Percentiles rank a stretch among this genome's conserved stretches.
Conservation (phyloP, 306 rosid genomes). For the Quercus berberidifolia region DNA sequence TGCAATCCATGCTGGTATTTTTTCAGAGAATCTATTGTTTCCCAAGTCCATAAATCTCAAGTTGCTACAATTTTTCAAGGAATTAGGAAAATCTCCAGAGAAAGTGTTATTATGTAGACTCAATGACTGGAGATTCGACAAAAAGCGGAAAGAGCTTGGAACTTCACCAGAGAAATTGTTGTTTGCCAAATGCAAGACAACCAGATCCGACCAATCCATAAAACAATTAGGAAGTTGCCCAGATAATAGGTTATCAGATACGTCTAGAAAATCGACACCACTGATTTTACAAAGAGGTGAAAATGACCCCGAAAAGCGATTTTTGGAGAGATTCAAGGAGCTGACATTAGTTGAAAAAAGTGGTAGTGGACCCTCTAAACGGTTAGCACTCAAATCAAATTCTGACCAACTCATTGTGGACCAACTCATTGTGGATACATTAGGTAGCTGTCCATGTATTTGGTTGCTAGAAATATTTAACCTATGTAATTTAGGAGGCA, state of each 20-base stretch:
- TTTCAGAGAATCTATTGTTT: slow-evolving; percentile 21
- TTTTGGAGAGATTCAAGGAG: not conserved
- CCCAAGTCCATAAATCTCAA: slow-evolving; percentile 23
- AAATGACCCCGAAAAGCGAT: not conserved
- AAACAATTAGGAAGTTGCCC: not conserved
- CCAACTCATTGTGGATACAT: not conserved
- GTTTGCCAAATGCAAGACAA: not conserved
- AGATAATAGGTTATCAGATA: not conserved
- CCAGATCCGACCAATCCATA: not conserved
- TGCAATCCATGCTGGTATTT: slow-evolving; percentile 26
- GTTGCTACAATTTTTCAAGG: not conserved
- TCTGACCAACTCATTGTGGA: not conserved
- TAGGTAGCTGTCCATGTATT: slow-evolving; percentile 14
- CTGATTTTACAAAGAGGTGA: not conserved
- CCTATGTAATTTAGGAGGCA: accelerated
- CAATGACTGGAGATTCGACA: accelerated
- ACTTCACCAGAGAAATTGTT: not conserved
- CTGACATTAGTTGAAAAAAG: not conserved
- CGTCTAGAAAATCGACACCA: not conserved
- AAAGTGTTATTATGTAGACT: not conserved
- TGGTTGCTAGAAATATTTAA: slow-evolving; percentile 28
- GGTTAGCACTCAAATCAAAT: slow-evolving; percentile 27
- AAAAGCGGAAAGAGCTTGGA: not conserved
- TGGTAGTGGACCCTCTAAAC: slow-evolving; percentile 14
- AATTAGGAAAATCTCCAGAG: not conserved